Base-by-base conservation (phyloP, 129 eudicot genomes). In the Flaveria ramosissima region DNA sequence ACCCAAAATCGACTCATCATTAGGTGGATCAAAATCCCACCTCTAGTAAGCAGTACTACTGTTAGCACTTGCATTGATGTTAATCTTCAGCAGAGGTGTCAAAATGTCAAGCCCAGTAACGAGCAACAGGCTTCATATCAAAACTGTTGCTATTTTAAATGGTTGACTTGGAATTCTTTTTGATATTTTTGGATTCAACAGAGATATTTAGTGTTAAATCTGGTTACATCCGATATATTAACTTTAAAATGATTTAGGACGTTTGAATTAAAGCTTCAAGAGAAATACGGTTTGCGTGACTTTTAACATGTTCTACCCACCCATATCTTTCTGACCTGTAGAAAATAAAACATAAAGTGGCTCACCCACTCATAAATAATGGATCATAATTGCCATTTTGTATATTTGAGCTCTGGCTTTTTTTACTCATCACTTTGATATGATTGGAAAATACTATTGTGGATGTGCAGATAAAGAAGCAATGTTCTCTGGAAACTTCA, bases 401-500 rank as follows among this genome's bases (percentile, higher is more conserved):
- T 14, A 15, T 15, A 46, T 17, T 66, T 20, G 30, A 68, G 72
- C 30, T 67, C 42, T 19, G 16, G 27, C 16, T 47, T 42, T 56
- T 69, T 66, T 51, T 19, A 7, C 41, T 39, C 30, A 53, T 43
- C 50, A 7, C 51, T 78, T 60, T 56, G 24, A 45, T 69, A 57
- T 47, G 75, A 57, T 56, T 53, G 56, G 55, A 13, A 11, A 27
- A n/a, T 77, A 26, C 30, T 20, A 43, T 47, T 59, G 73, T 77
- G 51, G 72, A 43, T 75, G 48, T 72, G 88, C 89, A 93, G 98
- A 93, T 76, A 90, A 88, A 81, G 97, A 90, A 85, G 91, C 98
- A 71, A 85, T 90, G 72, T 82, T 90, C 50, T 86, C 98, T 9
- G 98, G 97, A 46, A 93, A 93, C 88, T 93, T 93, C 83, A 70